Evolutionary conservation across 345 rosid genomes (phyloP).

Genomic region (Adansonia digitata): DNA sequence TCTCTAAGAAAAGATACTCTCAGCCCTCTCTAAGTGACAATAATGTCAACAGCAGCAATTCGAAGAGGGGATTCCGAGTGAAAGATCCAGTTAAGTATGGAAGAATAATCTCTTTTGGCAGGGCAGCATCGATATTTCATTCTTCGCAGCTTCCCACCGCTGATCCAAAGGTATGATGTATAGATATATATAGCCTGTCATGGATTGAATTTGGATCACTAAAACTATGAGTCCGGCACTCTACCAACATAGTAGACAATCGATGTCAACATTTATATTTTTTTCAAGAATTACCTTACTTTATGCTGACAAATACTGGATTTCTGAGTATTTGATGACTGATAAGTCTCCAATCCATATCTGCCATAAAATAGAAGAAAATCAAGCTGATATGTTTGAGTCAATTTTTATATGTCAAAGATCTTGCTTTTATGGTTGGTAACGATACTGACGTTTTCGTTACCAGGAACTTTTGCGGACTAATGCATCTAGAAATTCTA

Average conservation of each 20-base stretch:
- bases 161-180: constrained; percentile 34
- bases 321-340: not conserved
- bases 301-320: not conserved
- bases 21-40: constrained; percentile 17
- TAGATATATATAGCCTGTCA: not conserved
- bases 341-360: not conserved
- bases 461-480: constrained; percentile 29
- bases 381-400: not conserved
- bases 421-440: not conserved
- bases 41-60: constrained; percentile 25
- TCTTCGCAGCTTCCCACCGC: constrained; percentile 38
- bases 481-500: constrained; percentile 6
- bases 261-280: not conserved
- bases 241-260: not conserved
- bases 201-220: not conserved
- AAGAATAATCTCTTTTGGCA: constrained; percentile 62
- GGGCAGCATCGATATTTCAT: constrained; percentile 39
- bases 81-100: constrained; percentile 49
- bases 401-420: not conserved
- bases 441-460: not conserved
- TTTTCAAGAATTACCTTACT: not conserved
- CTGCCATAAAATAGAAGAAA: not conserved
- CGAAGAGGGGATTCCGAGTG: constrained; percentile 23
- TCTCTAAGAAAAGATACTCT: constrained; percentile 28
- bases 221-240: not conserved